These are phyloP conservation scores for Amanita brunnescens DNA, from an alignment of 768 basidiomycete species.

Conservation along the genomic window DNA sequence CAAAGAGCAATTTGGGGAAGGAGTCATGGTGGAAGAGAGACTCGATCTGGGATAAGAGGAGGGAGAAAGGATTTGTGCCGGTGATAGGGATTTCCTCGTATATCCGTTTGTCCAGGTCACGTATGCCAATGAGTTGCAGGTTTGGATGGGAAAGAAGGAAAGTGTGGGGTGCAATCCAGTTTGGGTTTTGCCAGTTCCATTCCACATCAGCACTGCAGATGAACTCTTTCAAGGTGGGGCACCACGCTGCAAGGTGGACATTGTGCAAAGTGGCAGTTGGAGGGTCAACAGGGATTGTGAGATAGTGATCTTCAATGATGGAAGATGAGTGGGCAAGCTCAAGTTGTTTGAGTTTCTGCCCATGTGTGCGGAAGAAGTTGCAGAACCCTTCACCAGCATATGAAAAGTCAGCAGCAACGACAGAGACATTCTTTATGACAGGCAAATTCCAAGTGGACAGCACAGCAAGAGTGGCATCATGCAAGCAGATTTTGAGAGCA, in stretches of 20 bases:
- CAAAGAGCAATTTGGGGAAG: constrained; percentile 51
- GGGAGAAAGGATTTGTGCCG: constrained; percentile 49
- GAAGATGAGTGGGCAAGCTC: constrained; percentile 68
- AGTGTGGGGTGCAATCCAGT: constrained; percentile 75
- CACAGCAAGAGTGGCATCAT: constrained; percentile 61
- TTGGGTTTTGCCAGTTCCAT: constrained; percentile 66
- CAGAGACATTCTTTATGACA: constrained; percentile 49
- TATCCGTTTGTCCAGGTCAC: constrained; percentile 60
- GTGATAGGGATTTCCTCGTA: constrained; percentile 27
- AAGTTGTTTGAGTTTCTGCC: constrained; percentile 49
- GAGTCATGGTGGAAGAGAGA: constrained; percentile 48
- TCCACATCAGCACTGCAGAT: constrained; percentile 69
- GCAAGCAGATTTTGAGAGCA: constrained; percentile 61
- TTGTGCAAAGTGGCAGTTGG: constrained; percentile 24
- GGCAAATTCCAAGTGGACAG: constrained; percentile 66
- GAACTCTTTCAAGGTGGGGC: constrained; percentile 59
- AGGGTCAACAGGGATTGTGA: constrained; percentile 33
- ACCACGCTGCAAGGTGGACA: constrained; percentile 55
- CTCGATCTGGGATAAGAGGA: constrained; percentile 55
- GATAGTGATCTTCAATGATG: constrained; percentile 57
- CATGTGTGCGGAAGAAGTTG: constrained; percentile 60
- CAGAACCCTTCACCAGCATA: constrained; percentile 61
- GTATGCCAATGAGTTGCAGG: constrained; percentile 62
- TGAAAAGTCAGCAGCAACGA: constrained; percentile 62
- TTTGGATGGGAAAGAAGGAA: constrained; percentile 58